A percentile compares a stretch with the other conserved stretches of the same genome.
These are phyloP conservation scores for Yamadazyma membranifaciens DNA, from an alignment of 1,139 yeast species.

Conservation along the genomic window DNA sequence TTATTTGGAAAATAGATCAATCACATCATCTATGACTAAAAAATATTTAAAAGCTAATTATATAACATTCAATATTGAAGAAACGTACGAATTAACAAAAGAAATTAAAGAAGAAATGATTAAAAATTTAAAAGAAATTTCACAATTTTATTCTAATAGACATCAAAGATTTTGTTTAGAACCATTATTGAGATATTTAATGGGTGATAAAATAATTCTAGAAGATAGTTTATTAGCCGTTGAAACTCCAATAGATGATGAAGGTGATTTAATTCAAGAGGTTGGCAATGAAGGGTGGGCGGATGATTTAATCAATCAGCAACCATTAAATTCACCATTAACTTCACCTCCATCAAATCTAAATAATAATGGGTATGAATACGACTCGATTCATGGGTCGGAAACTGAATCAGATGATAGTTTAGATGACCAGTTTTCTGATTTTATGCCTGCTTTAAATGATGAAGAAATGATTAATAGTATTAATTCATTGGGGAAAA, in stretches of 20 bases:
- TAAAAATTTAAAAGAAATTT: constrained; percentile 51
- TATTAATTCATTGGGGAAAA: constrained; percentile 16
- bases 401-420: constrained; percentile 25
- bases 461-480: constrained; percentile 25
- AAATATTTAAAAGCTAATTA: constrained; percentile 23
- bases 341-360: constrained; percentile 1
- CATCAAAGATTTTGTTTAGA: constrained; percentile 72
- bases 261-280: constrained; percentile 23
- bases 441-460: constrained; percentile 29
- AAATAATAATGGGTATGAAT: neutral
- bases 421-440: constrained; percentile 30
- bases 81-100: constrained; percentile 62
- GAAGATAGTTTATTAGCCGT: constrained; percentile 32
- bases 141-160: constrained; percentile 54
- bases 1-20: constrained; percentile 45
- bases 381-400: constrained; percentile 1
- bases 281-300: constrained; percentile 47
- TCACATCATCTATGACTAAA: constrained; percentile 15
- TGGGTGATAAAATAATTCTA: constrained; percentile 77
- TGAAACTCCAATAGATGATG: constrained; percentile 22
- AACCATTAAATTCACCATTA: constrained; percentile 20
- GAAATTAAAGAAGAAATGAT: constrained; percentile 51
- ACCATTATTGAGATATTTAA: constrained; percentile 68
- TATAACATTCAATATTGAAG: constrained; percentile 65
- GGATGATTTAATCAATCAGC: constrained; percentile 42